Conservation (phyloP, 352 stramenopile genomes). For the Phytophthora aleatoria region DNA sequence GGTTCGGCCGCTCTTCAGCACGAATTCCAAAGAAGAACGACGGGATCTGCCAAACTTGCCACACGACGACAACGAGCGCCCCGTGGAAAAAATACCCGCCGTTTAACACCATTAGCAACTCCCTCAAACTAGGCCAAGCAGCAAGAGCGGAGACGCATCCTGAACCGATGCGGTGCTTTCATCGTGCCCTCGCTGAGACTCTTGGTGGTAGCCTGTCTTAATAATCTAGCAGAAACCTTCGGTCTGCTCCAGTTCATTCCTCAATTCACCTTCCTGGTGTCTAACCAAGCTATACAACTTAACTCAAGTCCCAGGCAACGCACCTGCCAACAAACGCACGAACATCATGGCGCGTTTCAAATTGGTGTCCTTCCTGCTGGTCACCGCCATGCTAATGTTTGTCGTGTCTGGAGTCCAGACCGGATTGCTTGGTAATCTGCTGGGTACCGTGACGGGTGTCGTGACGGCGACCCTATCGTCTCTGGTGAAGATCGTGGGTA, state of each 20-base stretch:
- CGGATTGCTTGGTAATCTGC: slow-evolving; percentile 7
- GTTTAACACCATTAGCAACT: slow-evolving; percentile 32
- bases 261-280: slow-evolving; percentile 41
- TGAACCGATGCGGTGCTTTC: slow-evolving; percentile 8
- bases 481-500: slow-evolving; percentile 23
- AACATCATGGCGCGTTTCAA: slow-evolving; percentile 25
- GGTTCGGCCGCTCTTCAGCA: slow-evolving; percentile 17
- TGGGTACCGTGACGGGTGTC: slow-evolving; percentile 8
- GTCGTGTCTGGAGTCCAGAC: slow-evolving; percentile 7
- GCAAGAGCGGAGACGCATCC: slow-evolving; percentile 15
- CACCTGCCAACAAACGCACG: not conserved
- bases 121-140: not conserved
- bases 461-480: slow-evolving; percentile 3
- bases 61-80: slow-evolving; percentile 9
- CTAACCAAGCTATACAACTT: slow-evolving; percentile 21
- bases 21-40: slow-evolving; percentile 26
- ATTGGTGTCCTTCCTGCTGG: slow-evolving; percentile 16
- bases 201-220: no score
- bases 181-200: not conserved
- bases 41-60: slow-evolving; percentile 21
- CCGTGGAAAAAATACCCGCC: slow-evolving; percentile 17
- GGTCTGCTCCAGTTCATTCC: slow-evolving; percentile 30
- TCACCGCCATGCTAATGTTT: slow-evolving; percentile 4
- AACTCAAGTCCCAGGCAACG: slow-evolving; percentile 3
- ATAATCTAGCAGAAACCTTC: not conserved